Evolutionary conservation across 176 grass and related monocot species (phyloP), one percentile per base, ranked within the genome.

Genomic region (Carex kokanica): DNA sequence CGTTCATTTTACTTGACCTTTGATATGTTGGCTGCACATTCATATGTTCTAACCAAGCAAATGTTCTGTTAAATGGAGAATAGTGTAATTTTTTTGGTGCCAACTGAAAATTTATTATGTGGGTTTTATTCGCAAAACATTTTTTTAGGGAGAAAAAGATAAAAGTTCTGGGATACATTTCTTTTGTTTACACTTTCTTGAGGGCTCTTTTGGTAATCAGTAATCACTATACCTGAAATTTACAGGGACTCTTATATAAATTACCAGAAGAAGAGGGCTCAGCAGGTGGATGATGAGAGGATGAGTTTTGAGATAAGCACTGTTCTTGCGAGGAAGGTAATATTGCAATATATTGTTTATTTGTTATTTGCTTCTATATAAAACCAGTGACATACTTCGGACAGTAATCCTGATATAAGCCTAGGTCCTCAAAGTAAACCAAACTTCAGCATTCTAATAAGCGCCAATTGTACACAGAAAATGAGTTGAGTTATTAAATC

Each of bases 271-370:
- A 94, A 88, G 74, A 89, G 43, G 58, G 91, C 90, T 25, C 68
- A 56, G 0, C 47, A 93, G 80, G 85, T 98, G 34, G 82, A 93
- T 79, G 95, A 98, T 66, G 79, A 89, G 60, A 95, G 95, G 55
- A 54, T 98, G n/a, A 91, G 87, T 64, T 98, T 98, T 80, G 95
- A 98, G 68, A 81, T 98, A 57, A 93, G 85, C 85, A 98, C 95
- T n/a, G 86, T 95, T 88, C 92, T 93, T 64, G 88, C 89, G 12
- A 91, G 85, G 78, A 90, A 98, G 95, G 95, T 98, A 91, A 84
- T 54, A 5, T 18, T 40, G 56, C 32, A 81, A 29, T 55, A 53
- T 55, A 9, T 13, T 77, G 41, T 77, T 52, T 6, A 55, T 55
- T 29, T 31, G 24, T 54, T 77, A 14, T 52, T 74, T 11, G 13